Base-by-base conservation (phyloP, 2,329 filamentous ascomycete species). In the Fusarium sp. region DNA sequence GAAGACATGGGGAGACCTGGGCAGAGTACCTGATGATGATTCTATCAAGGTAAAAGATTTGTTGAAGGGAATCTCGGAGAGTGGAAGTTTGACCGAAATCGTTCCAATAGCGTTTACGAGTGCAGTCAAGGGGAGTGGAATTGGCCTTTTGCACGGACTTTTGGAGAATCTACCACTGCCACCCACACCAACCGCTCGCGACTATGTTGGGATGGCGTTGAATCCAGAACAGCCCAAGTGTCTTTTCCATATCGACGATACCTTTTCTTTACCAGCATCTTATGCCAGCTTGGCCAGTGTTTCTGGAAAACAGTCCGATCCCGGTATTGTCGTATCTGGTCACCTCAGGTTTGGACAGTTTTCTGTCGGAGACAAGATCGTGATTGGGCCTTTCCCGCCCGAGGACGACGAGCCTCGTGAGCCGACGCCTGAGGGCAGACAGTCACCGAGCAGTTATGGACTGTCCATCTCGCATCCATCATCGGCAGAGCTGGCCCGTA, bases 41-140 rank as follows among this genome's bases (percentile, higher is more conserved):
- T 80, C 85, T 9, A 79, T 82, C 18, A 89, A 90, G 57, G 86
- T 91, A 12, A 83, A 84, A 56, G 83, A 83, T 9, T 79, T 88
- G 9, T 80, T 91, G n/a, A 75, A 83, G 51, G 79, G 79, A 28
- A 83, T 92, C 26, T 73, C 80, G 3, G 76, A 81, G 18, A 78
- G 80, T 26, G 80, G 77, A 1, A 78, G 81, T 50, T 73, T 83
- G 18, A 78, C 83, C 65, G 75, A 80, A 70, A 83, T 88, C 34
- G 91, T 98, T 2, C 96, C 96, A 0, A 94, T 99, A 49, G 81
- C 97, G 2, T 84, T 98, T 60, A 95, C 94, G 5, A 97, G 94
- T 75, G 89, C 94, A 6, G 90, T 97, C 3, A 93, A 91, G 70
- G 96, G 95, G 0, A 90, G 86, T 13, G 95, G 96, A 0, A 91